Percentiles rank a stretch among this genome's conserved stretches.
Conservation (phyloP, 1,284 basidiomycete species). For the Cryptococcus wingfieldii region DNA sequence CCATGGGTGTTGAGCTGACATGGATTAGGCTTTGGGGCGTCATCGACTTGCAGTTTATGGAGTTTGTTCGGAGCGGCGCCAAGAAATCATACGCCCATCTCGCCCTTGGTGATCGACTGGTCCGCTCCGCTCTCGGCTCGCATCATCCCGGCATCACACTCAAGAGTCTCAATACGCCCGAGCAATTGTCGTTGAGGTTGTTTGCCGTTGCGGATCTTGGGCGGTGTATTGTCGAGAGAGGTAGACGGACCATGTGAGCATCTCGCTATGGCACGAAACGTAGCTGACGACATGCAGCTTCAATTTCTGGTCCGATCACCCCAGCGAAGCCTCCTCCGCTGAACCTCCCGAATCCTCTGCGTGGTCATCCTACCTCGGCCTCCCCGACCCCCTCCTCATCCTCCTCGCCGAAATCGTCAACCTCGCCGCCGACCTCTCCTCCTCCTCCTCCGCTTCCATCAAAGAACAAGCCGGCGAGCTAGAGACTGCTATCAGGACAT, state of each 20-base stretch:
- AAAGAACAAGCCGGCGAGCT: constrained; percentile 24
- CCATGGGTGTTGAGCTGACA: background rate
- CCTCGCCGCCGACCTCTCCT: constrained; percentile 21
- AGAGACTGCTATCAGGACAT: constrained; percentile 16
- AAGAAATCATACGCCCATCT: constrained; percentile 27
- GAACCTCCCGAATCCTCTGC: background rate
- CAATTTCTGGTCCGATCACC: constrained; percentile 17
- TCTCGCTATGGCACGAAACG: background rate
- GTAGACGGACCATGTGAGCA: constrained; percentile 22
- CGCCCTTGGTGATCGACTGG: constrained; percentile 27
- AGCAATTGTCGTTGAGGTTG: constrained; percentile 22
- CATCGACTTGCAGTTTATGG: constrained; percentile 28
- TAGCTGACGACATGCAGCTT: constrained; percentile 6
- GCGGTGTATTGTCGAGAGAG: constrained; percentile 30
- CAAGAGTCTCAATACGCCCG: constrained; percentile 15
- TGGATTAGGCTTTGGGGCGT: constrained; percentile 27
- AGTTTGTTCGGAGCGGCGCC: constrained; percentile 30
- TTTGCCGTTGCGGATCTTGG: constrained; percentile 28
- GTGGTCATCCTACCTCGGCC: constrained; percentile 32
- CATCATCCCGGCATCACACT: constrained; percentile 19
- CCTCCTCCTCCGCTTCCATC: constrained; percentile 6
- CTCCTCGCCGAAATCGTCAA: constrained; percentile 31
- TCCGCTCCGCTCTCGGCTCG: constrained; percentile 13
- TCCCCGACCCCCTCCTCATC: constrained; percentile 29
- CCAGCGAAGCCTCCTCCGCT: background rate